phyloP scores from a whole-genome alignment of 2,329 filamentous ascomycete species.

The Ceratocystiopsis brevicomis region DNA sequence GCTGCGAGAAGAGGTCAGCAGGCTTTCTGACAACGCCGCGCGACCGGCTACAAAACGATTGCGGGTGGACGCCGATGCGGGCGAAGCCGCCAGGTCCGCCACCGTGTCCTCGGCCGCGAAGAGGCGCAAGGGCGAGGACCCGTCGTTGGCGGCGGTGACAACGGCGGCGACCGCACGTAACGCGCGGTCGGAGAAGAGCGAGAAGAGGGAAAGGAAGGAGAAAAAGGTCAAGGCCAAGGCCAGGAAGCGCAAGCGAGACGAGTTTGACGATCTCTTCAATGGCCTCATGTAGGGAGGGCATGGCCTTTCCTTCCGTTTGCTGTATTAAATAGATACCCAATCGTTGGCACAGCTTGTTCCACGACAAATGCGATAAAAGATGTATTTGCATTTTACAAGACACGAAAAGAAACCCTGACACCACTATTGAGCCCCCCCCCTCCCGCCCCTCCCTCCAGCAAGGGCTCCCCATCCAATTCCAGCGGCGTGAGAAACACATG shows the following conservation, averaged over 20 bases:
- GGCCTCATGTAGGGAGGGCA: constrained; percentile 24
- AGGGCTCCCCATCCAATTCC: too few species aligned
- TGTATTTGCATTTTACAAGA: too few species aligned
- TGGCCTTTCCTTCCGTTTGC: neutral
- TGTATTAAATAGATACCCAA: constrained; percentile 7
- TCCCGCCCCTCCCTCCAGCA: too few species aligned
- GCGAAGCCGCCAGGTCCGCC: too few species aligned
- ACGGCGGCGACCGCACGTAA: constrained; percentile 16
- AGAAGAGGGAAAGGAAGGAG: neutral
- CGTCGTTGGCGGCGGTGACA: constrained; percentile 18
- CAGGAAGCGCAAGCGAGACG: constrained; percentile 27
- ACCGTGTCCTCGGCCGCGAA: too few species aligned
- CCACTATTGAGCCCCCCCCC: too few species aligned
- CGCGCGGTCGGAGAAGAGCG: neutral
- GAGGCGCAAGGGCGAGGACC: too few species aligned
- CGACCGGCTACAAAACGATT: neutral
- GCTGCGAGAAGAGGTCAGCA: constrained; percentile 1
- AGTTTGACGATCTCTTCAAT: constrained; percentile 54
- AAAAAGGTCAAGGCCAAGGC: constrained; percentile 11
- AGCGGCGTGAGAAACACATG: too few species aligned
- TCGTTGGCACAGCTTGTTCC: neutral
- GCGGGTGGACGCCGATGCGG: too few species aligned
- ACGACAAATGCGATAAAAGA: too few species aligned
- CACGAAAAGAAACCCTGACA: too few species aligned
- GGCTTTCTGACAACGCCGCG: neutral